Evolutionary conservation across 2,329 filamentous ascomycete species (phyloP).

Genomic region (Neonectria coccinea): DNA sequence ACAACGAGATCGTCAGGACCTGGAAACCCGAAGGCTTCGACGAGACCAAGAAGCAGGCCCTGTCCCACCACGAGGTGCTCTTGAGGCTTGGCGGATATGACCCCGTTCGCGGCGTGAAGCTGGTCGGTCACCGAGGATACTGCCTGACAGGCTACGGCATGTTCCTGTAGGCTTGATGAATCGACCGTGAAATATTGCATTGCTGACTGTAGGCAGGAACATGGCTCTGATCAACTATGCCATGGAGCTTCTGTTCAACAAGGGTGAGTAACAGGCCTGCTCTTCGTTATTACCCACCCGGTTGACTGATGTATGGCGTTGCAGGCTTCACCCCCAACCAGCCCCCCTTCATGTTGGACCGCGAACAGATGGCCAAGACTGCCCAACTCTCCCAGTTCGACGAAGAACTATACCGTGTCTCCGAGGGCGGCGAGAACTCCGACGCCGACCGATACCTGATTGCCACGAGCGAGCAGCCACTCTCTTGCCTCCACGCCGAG

Average conservation of each 20-base stretch:
- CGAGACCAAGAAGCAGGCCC: constrained; percentile 79
- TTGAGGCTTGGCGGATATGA: constrained; percentile 91
- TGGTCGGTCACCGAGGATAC: constrained; percentile 94
- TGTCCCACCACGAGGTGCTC: constrained; percentile 96
- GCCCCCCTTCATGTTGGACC: constrained; percentile 93
- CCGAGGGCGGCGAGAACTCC: constrained; percentile 85
- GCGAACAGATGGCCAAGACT: constrained; percentile 97
- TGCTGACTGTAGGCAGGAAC: constrained; percentile 61
- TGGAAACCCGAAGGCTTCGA: constrained; percentile 84
- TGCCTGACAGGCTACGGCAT: constrained; percentile 91
- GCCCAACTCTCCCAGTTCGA: constrained; percentile 98
- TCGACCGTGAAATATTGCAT: neutral
- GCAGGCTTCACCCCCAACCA: constrained; percentile 83
- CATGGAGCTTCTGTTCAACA: constrained; percentile 78
- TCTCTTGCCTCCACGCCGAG: constrained; percentile 91
- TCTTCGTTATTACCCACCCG: neutral
- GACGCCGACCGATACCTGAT: constrained; percentile 85
- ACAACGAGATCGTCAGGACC: constrained; percentile 80
- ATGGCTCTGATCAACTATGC: constrained; percentile 96
- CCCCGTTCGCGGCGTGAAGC: constrained; percentile 90
- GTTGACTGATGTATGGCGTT: constrained; percentile 21
- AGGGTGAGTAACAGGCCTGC: constrained; percentile 29
- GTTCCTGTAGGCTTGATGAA: constrained; percentile 65
- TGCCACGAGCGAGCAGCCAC: constrained; percentile 92
- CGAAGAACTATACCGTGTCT: constrained; percentile 97